These are phyloP conservation scores for Metarhizium robertsii DNA, from an alignment of 2,329 filamentous ascomycete genomes.

Conservation along the genomic window DNA sequence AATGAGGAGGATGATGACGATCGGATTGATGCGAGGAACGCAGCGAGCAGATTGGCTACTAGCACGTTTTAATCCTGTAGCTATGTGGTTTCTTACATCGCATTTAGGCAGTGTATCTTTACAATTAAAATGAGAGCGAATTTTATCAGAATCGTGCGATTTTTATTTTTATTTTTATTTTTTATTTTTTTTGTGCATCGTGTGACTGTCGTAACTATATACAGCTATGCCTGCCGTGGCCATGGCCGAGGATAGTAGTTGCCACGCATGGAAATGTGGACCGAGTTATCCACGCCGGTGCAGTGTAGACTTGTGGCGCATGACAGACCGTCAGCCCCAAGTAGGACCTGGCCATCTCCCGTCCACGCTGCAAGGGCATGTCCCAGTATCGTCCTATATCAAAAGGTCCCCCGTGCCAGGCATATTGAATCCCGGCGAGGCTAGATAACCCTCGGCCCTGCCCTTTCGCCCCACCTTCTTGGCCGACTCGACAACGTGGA, in stretches of 20 bases:
- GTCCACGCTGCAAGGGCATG: background rate
- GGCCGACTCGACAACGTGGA: slow-evolving; percentile 43
- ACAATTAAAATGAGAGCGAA: background rate
- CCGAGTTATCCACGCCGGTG: background rate
- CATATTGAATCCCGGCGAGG: slow-evolving; percentile 15
- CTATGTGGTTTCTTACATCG: background rate
- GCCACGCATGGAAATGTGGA: background rate
- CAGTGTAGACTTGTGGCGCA: background rate
- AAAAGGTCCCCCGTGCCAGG: slow-evolving; percentile 22
- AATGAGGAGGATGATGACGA: slow-evolving; percentile 80
- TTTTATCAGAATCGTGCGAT: background rate
- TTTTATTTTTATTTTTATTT: too few species aligned
- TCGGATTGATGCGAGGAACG: slow-evolving; percentile 88
- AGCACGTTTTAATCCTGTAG: slow-evolving; percentile 67
- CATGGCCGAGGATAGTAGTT: background rate
- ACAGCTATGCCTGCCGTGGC: background rate
- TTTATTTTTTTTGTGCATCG: background rate
- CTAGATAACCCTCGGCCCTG: slow-evolving; percentile 11
- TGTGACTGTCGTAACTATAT: slow-evolving; percentile 1
- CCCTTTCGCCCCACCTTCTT: slow-evolving; percentile 15
- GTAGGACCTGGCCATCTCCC: too few species aligned
- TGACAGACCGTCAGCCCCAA: background rate
- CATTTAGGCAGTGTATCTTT: background rate
- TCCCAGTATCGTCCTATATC: slow-evolving; percentile 11
- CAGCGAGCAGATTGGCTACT: slow-evolving; percentile 83